Percentiles rank a stretch among this genome's conserved stretches.
Conservation (phyloP, 176 grass and related monocot species). For the Lolium perenne region DNA sequence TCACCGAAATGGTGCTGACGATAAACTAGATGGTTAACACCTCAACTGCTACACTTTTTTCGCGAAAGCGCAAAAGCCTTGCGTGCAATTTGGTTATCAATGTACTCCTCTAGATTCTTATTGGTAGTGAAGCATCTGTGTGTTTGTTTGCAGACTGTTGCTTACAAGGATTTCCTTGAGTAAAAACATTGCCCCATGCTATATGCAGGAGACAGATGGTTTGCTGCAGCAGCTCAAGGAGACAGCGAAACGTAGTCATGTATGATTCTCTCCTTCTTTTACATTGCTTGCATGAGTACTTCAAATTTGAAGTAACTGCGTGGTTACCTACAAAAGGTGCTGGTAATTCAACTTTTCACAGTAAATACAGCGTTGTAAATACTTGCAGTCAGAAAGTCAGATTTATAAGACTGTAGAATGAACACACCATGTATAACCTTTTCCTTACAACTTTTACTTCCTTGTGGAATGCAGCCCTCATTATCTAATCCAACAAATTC, state of each 20-base stretch:
- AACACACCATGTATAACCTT: conserved; percentile 11
- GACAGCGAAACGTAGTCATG: conserved; percentile 57
- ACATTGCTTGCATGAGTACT: conserved; percentile 6
- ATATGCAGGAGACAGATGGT: conserved; percentile 77
- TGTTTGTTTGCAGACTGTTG: conserved; percentile 10
- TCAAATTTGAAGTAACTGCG: conserved; percentile 23
- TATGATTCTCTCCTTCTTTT: conserved; percentile 39
- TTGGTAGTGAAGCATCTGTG: conserved; percentile 8
- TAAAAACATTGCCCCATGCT: conserved; percentile 47
- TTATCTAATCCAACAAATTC: conserved; percentile 72
- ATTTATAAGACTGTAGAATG: conserved; percentile 18
- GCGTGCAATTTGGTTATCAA: conserved; percentile 3
- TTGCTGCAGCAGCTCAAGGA: conserved; percentile 78
- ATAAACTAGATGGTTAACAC: background rate
- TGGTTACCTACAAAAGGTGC: conserved; percentile 25
- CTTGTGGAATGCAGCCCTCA: conserved; percentile 52
- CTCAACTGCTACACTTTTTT: background rate
- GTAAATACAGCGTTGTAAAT: background rate
- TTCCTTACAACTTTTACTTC: conserved; percentile 32
- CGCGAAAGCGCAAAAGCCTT: no score
- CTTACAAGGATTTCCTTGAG: conserved; percentile 34
- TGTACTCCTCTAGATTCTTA: conserved; percentile 28
- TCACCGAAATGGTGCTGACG: background rate
- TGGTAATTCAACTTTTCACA: conserved; percentile 24
- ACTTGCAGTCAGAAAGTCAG: background rate